A percentile compares a stretch with the other conserved stretches of the same genome.
These are phyloP conservation scores for Fraxinus pennsylvanica DNA, from an alignment of 257 asterid species.

Conservation along the genomic window DNA sequence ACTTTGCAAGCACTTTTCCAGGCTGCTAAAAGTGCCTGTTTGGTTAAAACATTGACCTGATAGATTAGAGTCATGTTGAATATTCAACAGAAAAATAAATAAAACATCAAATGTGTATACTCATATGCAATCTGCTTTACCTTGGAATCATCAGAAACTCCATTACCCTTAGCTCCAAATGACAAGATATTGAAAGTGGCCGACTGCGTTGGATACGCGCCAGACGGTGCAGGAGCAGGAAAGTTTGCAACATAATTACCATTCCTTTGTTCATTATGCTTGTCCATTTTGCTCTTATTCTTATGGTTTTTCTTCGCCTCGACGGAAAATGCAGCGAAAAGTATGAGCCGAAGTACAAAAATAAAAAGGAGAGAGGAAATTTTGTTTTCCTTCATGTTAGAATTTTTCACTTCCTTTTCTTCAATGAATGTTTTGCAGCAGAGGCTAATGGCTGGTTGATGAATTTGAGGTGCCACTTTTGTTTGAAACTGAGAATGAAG, in stretches of 20 bases:
- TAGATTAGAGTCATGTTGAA: not conserved
- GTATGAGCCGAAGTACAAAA: conserved; percentile 34
- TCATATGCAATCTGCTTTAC: conserved; percentile 26
- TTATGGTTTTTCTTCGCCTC: conserved; percentile 48
- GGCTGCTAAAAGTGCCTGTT: conserved; percentile 67
- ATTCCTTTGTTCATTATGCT: conserved; percentile 36
- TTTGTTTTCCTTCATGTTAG: conserved; percentile 42
- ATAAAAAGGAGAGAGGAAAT: conserved; percentile 27
- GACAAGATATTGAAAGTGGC: conserved; percentile 46
- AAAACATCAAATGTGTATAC: too few relatives aligned
- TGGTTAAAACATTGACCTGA: not conserved
- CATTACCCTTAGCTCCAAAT: conserved; percentile 76
- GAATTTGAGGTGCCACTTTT: conserved; percentile 26
- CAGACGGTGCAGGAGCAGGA: conserved; percentile 2
- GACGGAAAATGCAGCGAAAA: conserved; percentile 28
- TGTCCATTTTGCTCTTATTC: conserved; percentile 40
- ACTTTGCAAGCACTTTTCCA: conserved; percentile 72
- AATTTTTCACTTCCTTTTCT: conserved; percentile 7
- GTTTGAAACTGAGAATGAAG: conserved; percentile 23
- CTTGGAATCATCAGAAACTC: conserved; percentile 71
- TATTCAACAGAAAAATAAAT: not conserved
- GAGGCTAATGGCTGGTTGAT: not conserved
- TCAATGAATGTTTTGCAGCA: conserved; percentile 9
- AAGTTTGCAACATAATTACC: conserved; percentile 19
- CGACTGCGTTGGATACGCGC: conserved; percentile 23